Evolutionary conservation across 371 early-diverging fungal genomes (phyloP), one percentile per base, ranked within the genome.

Genomic region (Blakeslea trispora): DNA sequence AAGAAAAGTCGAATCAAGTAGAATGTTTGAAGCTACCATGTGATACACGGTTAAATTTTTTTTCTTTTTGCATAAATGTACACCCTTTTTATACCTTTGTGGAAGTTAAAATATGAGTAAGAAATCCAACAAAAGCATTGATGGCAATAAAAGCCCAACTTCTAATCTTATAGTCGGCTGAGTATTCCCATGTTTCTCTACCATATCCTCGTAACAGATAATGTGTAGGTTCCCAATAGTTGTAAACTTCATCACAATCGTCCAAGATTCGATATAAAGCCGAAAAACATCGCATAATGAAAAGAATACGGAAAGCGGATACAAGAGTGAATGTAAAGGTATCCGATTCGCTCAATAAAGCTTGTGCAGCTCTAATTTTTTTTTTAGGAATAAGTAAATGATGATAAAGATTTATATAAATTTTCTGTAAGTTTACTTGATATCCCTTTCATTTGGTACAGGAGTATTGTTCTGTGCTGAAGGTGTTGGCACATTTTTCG

Each of bases 101-200:
- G 8, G 75, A 67, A 45, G 82, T 65, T 21, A 83, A 56, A 9
- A 84, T 50, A 23, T 72, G 79, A 13, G 82, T 44, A 22, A 71
- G 19, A 45, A 69, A 62, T 1, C 79, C 80, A 9, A 82, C 61
- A 17, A 75, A 15, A 7, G 86, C 73, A 69, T 93, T 86, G 3
- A 89, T 18, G n/a, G 68, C 62, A 14, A 92, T 75, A 64, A 91
- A 95, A 2, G 84, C 84, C 88, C 92, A 98, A 15, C 91, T 90
- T 39, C 97, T 86, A 40, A 98, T 89, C 22, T 93, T 88, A 61
- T 81, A 95, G 23, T 84, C 72, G 5, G 96, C 93, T 10, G 93
- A 87, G 62, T 97, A 96, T 68, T 98, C 98, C 98, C 98, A 98
- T 3, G 98, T 97, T 70, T 96, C 91, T 55, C 94, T 74, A 28